phyloP scores from a whole-genome alignment of 192 early-diverging fungal species.

The Linnemannia schmuckeri region DNA sequence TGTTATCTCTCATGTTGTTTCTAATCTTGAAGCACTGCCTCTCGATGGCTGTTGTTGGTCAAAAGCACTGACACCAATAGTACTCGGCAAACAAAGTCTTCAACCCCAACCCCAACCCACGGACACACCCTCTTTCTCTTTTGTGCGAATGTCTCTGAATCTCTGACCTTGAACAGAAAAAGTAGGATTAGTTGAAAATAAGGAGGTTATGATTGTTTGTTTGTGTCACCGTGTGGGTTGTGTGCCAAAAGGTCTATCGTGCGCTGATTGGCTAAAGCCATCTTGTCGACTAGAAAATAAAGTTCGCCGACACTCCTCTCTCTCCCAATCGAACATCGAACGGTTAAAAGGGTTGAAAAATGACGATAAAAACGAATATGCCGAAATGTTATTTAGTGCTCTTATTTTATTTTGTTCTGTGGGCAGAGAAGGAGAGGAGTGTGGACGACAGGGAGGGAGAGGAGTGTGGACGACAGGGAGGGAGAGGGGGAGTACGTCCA shows the following conservation, averaged over 20 bases:
- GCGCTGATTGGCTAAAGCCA: background rate
- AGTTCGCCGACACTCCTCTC: background rate
- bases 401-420: background rate
- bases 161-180: too few species aligned
- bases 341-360: background rate
- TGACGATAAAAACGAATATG: background rate
- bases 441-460: background rate
- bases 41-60: too few species aligned
- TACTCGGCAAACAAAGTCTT: too few species aligned
- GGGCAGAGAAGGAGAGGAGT: background rate
- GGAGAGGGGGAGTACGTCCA: background rate
- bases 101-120: background rate
- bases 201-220: background rate
- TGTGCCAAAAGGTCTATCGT: background rate
- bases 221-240: background rate
- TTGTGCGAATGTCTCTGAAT: too few species aligned
- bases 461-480: background rate
- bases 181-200: background rate
- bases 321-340: background rate
- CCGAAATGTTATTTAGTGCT: background rate
- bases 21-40: too few species aligned
- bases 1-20: too few species aligned
- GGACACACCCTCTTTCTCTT: background rate
- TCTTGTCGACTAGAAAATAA: background rate
- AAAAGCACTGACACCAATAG: too few species aligned